phyloP scores from a whole-genome alignment of 495 filamentous ascomycete genomes.

The Daldinia concentrica region DNA sequence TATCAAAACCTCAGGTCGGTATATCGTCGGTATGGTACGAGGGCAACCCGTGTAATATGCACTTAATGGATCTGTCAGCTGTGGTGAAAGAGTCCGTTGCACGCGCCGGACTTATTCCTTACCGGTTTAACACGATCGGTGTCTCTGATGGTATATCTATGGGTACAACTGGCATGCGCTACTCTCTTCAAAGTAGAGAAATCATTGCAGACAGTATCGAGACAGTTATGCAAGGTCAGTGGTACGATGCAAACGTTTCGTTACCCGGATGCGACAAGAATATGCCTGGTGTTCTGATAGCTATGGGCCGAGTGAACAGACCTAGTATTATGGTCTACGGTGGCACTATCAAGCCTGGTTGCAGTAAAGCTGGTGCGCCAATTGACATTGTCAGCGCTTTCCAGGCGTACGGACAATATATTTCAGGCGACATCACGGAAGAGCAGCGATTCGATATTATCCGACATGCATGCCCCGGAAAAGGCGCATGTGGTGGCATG shows the following conservation, averaged over 20 bases:
- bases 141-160: constrained; percentile 88
- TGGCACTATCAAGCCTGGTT: constrained; percentile 92
- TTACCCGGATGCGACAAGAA: constrained; percentile 99
- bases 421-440: constrained; percentile 90
- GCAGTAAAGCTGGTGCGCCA: constrained; percentile 75
- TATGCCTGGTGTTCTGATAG: constrained; percentile 98
- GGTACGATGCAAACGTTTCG: constrained; percentile 98
- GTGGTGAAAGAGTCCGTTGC: constrained; percentile 86
- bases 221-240: constrained; percentile 98
- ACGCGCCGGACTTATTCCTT: constrained; percentile 78
- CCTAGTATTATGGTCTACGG: constrained; percentile 98
- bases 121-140: constrained; percentile 98
- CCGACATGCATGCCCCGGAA: constrained; percentile 89
- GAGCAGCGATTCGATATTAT: constrained; percentile 94
- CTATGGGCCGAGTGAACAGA: constrained; percentile 94
- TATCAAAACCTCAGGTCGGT: constrained; percentile 94
- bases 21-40: constrained; percentile 92
- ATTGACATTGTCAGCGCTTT: constrained; percentile 98
- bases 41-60: constrained; percentile 99
- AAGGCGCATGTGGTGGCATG: constrained; percentile 97
- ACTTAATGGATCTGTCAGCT: constrained; percentile 86
- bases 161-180: constrained; percentile 91
- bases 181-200: constrained; percentile 91
- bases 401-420: constrained; percentile 96
- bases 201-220: constrained; percentile 98